Evolutionary conservation across 2,329 filamentous ascomycete species (phyloP), one percentile per base, ranked within the genome.

Genomic region (Paracorniculantispora psalliotae): DNA sequence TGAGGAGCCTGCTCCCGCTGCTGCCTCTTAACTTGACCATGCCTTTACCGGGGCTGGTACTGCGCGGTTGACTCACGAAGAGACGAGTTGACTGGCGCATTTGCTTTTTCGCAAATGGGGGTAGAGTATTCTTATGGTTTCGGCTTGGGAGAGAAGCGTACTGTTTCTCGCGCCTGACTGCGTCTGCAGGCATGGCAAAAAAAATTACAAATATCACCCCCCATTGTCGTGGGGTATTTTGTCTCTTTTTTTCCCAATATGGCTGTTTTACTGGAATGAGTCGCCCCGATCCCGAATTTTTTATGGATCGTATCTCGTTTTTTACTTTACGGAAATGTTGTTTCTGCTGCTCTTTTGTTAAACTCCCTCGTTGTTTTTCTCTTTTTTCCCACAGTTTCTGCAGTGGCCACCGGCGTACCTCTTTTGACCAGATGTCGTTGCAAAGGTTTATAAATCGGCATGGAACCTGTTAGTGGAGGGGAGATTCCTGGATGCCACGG

Each of bases 1-100:
- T 60, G 83, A 86, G 74, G 90, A 91, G 72, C 67, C 75, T 61
- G 72, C 74, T 53, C 68, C 75, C 63, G 70, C 76, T 63, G 79
- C 81, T 63, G 73, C 82, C 65, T 84, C 82, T 66, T 84, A 85
- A 79, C 37, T 56, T 15, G 15, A 23, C 56, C 44, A 59, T 54
- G 60, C 35, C 59, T 9, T 7, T 39, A 13, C 19, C 25, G 23
- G 44, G 55, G 25, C 15, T 43, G 55, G 46, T 48, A 23, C 43
- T 44, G 44, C 48, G 46, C 46, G 26, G 57, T 54, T 47, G 35
- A 59, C 41, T 53, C 50, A 53, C 41, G 28, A 46, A 35, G 50
- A 47, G 30, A 59, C 49, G 49, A 52, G 41, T 59, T 54, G 57
- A 52, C 57, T 59, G 56, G 41, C 47, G 41, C 49, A 21, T 52